Evolutionary conservation across 2,329 filamentous ascomycete species (phyloP).

Genomic region (Aureobasidium sp.): DNA sequence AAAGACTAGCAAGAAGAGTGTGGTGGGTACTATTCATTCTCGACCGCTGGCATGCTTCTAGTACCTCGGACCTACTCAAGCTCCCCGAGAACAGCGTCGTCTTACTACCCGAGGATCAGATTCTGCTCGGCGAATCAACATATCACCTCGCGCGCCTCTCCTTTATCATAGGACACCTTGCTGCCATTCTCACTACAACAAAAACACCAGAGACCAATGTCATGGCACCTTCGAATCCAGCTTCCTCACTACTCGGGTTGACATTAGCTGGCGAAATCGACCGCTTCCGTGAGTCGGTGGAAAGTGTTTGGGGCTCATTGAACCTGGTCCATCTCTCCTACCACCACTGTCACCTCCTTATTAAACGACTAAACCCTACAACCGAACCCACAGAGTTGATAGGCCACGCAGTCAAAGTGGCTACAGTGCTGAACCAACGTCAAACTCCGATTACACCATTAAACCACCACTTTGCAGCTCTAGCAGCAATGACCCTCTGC

Average conservation of each 20-base stretch:
- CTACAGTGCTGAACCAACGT: slow-evolving; percentile 49
- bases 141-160: slow-evolving; percentile 59
- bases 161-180: slow-evolving; percentile 49
- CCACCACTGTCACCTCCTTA: slow-evolving; percentile 60
- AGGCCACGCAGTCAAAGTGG: slow-evolving; percentile 52
- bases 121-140: slow-evolving; percentile 53
- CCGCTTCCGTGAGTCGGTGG: slow-evolving; percentile 57
- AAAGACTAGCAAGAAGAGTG: slow-evolving; percentile 53
- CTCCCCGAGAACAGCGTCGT: slow-evolving; percentile 57
- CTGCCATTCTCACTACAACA: slow-evolving; percentile 39
- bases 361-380: slow-evolving; percentile 51
- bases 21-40: slow-evolving; percentile 68
- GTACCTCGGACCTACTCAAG: slow-evolving; percentile 53
- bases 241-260: slow-evolving; percentile 39
- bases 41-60: slow-evolving; percentile 66
- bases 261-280: slow-evolving; percentile 53
- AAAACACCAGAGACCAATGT: slow-evolving; percentile 37
- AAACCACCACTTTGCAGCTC: slow-evolving; percentile 57
- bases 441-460: slow-evolving; percentile 52
- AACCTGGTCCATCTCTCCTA: slow-evolving; percentile 59
- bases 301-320: slow-evolving; percentile 42
- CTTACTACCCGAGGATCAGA: slow-evolving; percentile 50
- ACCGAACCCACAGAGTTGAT: slow-evolving; percentile 51
- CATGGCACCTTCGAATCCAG: slow-evolving; percentile 34
- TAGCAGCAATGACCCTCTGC: slow-evolving; percentile 53